Conservation (phyloP, 1,139 yeast species). For the Diutina pseudorugosa region DNA sequence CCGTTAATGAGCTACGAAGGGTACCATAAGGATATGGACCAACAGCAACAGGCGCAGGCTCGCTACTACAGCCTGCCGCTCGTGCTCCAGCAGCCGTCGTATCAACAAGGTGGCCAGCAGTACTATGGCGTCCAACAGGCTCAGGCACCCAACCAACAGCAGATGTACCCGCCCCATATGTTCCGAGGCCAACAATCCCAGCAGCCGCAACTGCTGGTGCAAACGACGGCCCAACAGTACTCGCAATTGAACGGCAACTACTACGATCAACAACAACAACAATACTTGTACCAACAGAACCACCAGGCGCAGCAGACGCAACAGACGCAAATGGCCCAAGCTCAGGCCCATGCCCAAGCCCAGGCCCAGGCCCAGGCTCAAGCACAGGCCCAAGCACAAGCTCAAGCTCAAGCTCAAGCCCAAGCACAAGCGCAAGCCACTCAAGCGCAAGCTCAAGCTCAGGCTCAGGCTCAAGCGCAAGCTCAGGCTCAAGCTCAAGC, state of each 20-base stretch:
- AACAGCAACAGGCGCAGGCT: conserved; percentile 8
- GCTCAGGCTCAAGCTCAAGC: background rate
- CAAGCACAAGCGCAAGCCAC: background rate
- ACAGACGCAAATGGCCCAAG: background rate
- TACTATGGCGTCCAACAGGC: conserved; percentile 11
- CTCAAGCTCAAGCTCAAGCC: background rate
- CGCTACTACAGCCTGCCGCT: conserved; percentile 13
- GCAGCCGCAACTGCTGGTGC: background rate
- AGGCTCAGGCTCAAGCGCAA: background rate
- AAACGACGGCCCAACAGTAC: conserved; percentile 6
- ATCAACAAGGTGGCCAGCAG: conserved; percentile 6
- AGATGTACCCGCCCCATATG: conserved; percentile 9
- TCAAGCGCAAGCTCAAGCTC: background rate
- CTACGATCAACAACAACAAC: conserved; percentile 8
- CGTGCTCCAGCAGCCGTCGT: conserved; percentile 14
- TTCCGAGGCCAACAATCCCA: conserved; percentile 12
- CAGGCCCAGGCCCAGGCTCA: background rate
- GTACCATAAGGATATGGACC: conserved; percentile 1
- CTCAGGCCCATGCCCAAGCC: background rate
- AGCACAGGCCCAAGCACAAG: background rate
- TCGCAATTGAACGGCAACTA: conserved; percentile 5
- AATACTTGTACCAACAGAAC: conserved; percentile 6
- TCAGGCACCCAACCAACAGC: conserved; percentile 7
- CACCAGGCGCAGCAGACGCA: conserved; percentile 4
- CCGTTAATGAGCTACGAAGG: conserved; percentile 3